phyloP scores from a whole-genome alignment of 331 rosid species.

The Malus hybrid region DNA sequence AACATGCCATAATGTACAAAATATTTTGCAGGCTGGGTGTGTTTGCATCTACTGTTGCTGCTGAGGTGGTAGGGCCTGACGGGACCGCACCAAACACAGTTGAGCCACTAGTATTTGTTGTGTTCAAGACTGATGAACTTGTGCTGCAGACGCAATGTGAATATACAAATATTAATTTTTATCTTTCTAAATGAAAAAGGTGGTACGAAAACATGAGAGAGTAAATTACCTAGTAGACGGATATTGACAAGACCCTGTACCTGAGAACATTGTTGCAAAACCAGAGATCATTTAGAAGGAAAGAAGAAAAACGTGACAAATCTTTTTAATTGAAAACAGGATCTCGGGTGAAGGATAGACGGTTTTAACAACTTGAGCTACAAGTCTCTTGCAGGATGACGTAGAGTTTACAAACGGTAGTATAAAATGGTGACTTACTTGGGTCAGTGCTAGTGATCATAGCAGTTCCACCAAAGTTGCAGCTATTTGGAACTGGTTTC shows the following conservation, averaged over 20 bases:
- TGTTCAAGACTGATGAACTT: conserved; percentile 74
- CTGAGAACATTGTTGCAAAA: conserved; percentile 28
- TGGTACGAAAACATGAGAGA: neutral
- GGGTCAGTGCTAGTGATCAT: conserved; percentile 80
- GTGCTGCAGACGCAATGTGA: conserved; percentile 47
- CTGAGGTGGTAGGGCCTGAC: conserved; percentile 50
- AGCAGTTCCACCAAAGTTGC: conserved; percentile 95
- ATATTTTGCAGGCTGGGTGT: conserved; percentile 20
- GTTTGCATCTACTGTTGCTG: conserved; percentile 25
- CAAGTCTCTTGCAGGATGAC: neutral
- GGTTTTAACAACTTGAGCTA: accelerated
- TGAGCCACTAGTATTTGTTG: conserved; percentile 82
- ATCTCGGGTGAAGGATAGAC: neutral
- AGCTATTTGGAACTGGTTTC: conserved; percentile 86
- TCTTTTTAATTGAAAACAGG: neutral
- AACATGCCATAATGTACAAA: conserved; percentile 24
- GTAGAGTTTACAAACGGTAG: neutral
- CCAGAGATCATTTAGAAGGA: neutral
- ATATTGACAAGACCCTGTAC: conserved; percentile 67
- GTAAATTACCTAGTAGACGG: conserved; percentile 62
- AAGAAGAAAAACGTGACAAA: neutral
- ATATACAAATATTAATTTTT: neutral
- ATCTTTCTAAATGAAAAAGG: neutral
- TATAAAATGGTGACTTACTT: conserved; percentile 42
- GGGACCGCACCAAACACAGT: conserved; percentile 87